phyloP scores from a whole-genome alignment of 768 basidiomycete genomes.

The Phallus indusiatus region DNA sequence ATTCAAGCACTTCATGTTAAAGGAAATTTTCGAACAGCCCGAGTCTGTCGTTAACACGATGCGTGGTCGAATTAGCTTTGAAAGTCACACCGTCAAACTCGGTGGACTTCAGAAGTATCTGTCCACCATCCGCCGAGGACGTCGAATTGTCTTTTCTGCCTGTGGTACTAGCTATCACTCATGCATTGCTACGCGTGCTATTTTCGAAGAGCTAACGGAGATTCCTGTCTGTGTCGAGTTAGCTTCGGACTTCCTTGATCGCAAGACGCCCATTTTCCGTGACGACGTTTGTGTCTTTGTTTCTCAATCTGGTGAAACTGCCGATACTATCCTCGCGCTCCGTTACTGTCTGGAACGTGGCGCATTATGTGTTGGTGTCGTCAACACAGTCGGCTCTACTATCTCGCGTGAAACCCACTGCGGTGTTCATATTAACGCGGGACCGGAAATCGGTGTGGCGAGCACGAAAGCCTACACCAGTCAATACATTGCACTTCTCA shows the following conservation, averaged over 20 bases:
- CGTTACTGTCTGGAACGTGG: conserved; percentile 96
- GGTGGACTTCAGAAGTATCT: conserved; percentile 94
- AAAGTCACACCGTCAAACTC: conserved; percentile 80
- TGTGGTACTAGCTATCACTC: conserved; percentile 99
- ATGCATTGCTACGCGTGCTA: conserved; percentile 89
- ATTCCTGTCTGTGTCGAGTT: conserved; percentile 96
- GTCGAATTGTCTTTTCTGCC: conserved; percentile 94
- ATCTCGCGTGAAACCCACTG: conserved; percentile 98
- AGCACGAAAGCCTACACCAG: conserved; percentile 99
- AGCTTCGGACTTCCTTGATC: conserved; percentile 96
- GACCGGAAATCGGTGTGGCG: conserved; percentile 97
- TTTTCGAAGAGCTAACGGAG: conserved; percentile 98
- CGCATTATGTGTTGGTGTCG: conserved; percentile 92
- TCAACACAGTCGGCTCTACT: conserved; percentile 97
- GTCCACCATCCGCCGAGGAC: conserved; percentile 88
- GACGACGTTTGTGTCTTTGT: conserved; percentile 96
- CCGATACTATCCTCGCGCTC: conserved; percentile 93
- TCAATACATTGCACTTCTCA: conserved; percentile 94
- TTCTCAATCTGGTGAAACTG: conserved; percentile 97
- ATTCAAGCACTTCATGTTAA: conserved; percentile 99
- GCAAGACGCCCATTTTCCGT: conserved; percentile 98
- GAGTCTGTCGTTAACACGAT: conserved; percentile 99
- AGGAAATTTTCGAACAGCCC: conserved; percentile 98
- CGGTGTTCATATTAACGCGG: conserved; percentile 99
- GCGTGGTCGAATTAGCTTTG: conserved; percentile 99